Conservation (phyloP, 345 rosid species). For the Hibiscus syriacus region DNA sequence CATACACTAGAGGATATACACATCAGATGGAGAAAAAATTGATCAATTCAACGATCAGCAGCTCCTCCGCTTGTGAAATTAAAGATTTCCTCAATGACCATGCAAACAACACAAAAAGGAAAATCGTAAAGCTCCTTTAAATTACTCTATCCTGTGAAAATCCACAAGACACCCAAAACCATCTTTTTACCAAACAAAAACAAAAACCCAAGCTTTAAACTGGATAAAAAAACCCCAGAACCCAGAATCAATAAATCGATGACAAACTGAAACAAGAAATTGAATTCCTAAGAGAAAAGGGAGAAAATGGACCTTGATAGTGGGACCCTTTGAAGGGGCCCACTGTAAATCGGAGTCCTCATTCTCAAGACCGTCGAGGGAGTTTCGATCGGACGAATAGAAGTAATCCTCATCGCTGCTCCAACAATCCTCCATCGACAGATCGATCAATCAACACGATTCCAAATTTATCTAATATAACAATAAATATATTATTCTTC, state of each 20-base stretch:
- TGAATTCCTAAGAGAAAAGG: neutral
- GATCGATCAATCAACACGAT: neutral
- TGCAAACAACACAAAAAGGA: neutral
- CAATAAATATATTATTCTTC: too few relatives aligned
- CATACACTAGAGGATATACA: neutral
- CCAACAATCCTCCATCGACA: conserved; percentile 48
- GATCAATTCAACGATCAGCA: neutral
- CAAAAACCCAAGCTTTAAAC: neutral
- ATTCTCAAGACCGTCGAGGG: conserved; percentile 52
- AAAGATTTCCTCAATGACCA: neutral
- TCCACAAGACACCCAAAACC: neutral
- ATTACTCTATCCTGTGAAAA: neutral
- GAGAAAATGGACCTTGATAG: conserved; percentile 38
- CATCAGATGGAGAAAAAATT: neutral
- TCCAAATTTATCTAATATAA: neutral
- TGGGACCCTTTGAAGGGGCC: conserved; percentile 36
- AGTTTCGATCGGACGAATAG: conserved; percentile 58
- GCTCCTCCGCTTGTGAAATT: neutral
- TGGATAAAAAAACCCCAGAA: neutral
- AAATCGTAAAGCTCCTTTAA: neutral
- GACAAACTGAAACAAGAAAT: too few relatives aligned
- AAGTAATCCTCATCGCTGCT: conserved; percentile 49
- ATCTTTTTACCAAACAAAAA: neutral
- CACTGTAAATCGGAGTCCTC: conserved; percentile 46
- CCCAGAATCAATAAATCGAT: neutral